phyloP scores from a whole-genome alignment of 108 stramenopile genomes.

The Fragilaria crotonensis region DNA sequence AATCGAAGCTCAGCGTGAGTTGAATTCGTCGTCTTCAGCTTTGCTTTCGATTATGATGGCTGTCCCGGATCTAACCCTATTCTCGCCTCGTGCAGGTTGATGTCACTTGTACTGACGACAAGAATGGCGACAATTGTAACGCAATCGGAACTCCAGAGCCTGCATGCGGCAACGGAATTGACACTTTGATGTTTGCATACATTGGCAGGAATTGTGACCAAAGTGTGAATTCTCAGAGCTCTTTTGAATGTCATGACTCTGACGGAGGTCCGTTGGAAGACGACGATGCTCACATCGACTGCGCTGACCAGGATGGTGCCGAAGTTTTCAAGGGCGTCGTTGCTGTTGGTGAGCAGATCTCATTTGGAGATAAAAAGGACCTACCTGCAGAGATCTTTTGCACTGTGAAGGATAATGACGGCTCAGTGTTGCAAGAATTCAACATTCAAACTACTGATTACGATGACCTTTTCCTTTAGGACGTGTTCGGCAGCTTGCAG shows the following conservation, averaged over 20 bases:
- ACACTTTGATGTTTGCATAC: not conserved
- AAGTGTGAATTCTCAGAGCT: not conserved
- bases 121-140: not conserved
- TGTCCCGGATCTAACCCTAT: not conserved
- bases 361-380: no score
- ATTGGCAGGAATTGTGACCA: not conserved
- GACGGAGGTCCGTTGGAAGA: not conserved
- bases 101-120: not conserved
- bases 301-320: not conserved
- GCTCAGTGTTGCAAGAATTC: no score
- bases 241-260: not conserved
- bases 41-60: not conserved
- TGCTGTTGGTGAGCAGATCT: no score
- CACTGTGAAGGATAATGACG: no score
- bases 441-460: not conserved
- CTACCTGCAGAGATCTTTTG: no score
- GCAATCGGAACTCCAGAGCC: not conserved
- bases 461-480: not conserved
- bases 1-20: not conserved
- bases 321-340: no score
- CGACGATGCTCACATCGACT: not conserved
- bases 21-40: not conserved
- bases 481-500: not conserved
- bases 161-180: not conserved
- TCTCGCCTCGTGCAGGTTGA: not conserved